Conservation (phyloP, 2,329 filamentous ascomycete genomes). For the Aspergillus aculeatus region DNA sequence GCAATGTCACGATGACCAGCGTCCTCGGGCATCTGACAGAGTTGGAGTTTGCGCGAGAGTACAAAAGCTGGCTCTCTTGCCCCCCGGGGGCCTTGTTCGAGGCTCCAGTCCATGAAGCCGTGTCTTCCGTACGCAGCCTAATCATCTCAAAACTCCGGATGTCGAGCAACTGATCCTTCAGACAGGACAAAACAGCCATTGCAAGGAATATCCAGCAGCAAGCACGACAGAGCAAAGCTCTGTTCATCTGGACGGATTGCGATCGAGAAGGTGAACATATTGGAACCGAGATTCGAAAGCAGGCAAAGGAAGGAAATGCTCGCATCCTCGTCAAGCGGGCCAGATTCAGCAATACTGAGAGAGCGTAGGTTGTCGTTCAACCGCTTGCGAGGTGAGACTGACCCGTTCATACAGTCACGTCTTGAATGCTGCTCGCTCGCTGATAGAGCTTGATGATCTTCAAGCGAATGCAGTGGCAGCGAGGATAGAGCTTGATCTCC, state of each 20-base stretch:
- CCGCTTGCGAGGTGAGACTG: neutral
- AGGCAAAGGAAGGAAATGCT: slow-evolving; percentile 72
- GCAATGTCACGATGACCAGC: slow-evolving; percentile 87
- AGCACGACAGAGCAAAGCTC: slow-evolving; percentile 67
- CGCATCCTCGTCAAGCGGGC: slow-evolving; percentile 79
- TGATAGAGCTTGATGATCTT: slow-evolving; percentile 75
- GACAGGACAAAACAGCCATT: slow-evolving; percentile 72
- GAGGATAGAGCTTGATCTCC: slow-evolving; percentile 86
- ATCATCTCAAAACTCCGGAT: neutral
- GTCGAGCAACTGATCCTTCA: neutral
- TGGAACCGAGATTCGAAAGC: slow-evolving; percentile 81
- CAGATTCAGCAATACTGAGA: slow-evolving; percentile 92
- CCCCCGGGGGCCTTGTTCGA: slow-evolving; percentile 77
- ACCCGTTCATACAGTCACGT: slow-evolving; percentile 65
- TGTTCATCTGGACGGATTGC: slow-evolving; percentile 99
- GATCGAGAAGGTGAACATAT: slow-evolving; percentile 98
- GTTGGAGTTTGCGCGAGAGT: slow-evolving; percentile 72
- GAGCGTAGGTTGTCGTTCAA: slow-evolving; percentile 60
- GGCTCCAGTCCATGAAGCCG: slow-evolving; percentile 67
- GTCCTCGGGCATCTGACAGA: slow-evolving; percentile 83
- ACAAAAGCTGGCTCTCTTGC: slow-evolving; percentile 77
- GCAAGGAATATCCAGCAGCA: slow-evolving; percentile 81
- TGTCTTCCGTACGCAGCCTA: slow-evolving; percentile 59
- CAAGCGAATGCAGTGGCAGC: slow-evolving; percentile 86
- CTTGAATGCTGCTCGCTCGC: slow-evolving; percentile 73